Percentiles rank a stretch among this genome's conserved stretches.
Evolutionary conservation across 768 basidiomycete species (phyloP).

Genomic region (Serendipita vermifera): DNA sequence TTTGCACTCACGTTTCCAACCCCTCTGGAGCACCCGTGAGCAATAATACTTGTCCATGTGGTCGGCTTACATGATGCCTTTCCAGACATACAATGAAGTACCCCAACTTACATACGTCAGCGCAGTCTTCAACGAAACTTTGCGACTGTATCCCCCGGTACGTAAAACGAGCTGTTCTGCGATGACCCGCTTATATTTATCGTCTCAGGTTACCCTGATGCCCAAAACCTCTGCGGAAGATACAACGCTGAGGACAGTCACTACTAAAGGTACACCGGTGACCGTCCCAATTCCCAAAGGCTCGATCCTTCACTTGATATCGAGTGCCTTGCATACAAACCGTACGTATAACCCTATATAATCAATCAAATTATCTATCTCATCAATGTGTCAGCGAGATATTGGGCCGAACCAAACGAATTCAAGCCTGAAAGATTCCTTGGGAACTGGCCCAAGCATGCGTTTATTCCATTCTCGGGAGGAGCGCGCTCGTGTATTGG

Average conservation of each 20-base stretch:
- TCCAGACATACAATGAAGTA: constrained; percentile 29
- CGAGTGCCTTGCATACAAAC: constrained; percentile 3
- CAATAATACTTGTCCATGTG: neutral
- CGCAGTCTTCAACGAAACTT: constrained; percentile 7
- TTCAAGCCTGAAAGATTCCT: constrained; percentile 11
- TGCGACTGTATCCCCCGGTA: constrained; percentile 10
- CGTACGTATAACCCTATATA: neutral
- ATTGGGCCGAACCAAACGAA: constrained; percentile 9
- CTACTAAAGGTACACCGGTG: neutral
- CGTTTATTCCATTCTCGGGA: constrained; percentile 7
- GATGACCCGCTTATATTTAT: neutral
- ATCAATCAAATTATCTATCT: neutral
- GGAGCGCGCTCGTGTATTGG: constrained; percentile 7
- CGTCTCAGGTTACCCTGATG: neutral
- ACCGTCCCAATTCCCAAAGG: constrained; percentile 7
- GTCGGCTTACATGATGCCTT: neutral
- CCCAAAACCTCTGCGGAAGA: neutral
- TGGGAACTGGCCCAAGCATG: constrained; percentile 5
- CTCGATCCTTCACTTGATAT: neutral
- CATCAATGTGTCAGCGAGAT: neutral
- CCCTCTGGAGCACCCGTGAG: constrained; percentile 20
- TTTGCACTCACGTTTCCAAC: constrained; percentile 11
- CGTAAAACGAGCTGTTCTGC: neutral
- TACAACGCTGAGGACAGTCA: neutral
- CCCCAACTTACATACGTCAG: neutral